Evolutionary conservation across 257 asterid genomes (phyloP).

Genomic region (Nicotiana paniculata): DNA sequence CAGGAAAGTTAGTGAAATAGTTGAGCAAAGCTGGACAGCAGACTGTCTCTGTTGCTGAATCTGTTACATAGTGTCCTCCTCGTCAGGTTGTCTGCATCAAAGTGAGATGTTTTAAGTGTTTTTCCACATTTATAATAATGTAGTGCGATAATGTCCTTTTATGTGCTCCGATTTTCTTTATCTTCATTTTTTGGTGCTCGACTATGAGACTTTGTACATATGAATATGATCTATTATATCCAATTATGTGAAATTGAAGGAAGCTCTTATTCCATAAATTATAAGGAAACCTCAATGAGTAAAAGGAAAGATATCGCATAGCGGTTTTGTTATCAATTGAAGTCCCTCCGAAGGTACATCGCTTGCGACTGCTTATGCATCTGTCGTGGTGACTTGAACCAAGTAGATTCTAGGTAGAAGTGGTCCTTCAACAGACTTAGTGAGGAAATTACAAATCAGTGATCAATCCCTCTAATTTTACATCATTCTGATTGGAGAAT

Average conservation of each 20-base stretch:
- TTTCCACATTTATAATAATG: constrained; percentile 15
- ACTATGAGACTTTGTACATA: constrained; percentile 29
- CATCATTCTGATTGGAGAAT: neutral
- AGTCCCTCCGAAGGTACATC: neutral
- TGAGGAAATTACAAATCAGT: neutral
- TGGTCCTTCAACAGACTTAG: neutral
- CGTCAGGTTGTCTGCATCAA: constrained; percentile 22
- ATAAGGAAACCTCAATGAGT: neutral
- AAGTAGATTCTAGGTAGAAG: neutral
- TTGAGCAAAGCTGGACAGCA: constrained; percentile 88
- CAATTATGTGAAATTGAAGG: neutral
- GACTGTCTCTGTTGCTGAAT: constrained; percentile 29
- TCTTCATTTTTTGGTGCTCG: constrained; percentile 20
- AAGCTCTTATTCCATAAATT: neutral
- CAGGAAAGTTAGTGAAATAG: constrained; percentile 73
- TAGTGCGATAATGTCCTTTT: constrained; percentile 14
- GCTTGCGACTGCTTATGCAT: neutral
- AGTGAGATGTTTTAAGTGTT: constrained; percentile 9
- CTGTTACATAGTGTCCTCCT: constrained; percentile 17
- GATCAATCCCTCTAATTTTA: neutral
- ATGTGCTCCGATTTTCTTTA: constrained; percentile 22
- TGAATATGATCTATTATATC: constrained; percentile 26
- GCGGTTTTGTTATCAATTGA: neutral
- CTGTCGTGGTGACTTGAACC: neutral
- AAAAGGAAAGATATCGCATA: neutral